Evolutionary conservation across 2,329 filamentous ascomycete genomes (phyloP).

Genomic region (Hymenotorrendiella dingleyae): DNA sequence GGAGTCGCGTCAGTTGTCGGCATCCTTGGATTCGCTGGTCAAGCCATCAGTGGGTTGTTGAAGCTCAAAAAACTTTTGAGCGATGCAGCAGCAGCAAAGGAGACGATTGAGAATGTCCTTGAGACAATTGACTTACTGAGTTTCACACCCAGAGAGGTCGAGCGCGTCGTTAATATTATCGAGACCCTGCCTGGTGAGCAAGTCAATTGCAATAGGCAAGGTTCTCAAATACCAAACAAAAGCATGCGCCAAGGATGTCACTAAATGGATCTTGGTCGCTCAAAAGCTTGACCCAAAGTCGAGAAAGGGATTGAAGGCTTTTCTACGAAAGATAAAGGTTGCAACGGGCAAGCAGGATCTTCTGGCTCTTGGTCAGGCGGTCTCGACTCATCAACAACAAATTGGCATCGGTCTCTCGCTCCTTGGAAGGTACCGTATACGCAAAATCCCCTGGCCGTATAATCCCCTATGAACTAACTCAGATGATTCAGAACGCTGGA

Average conservation of each 20-base stretch:
- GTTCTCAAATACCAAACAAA: neutral
- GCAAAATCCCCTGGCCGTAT: too few relatives aligned
- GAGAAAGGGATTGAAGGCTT: neutral
- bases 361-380: neutral
- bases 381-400: neutral
- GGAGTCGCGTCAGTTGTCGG: neutral
- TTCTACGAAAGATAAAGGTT: neutral
- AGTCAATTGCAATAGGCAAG: neutral
- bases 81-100: neutral
- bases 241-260: neutral
- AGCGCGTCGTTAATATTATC: neutral
- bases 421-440: neutral
- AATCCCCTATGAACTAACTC: too few relatives aligned
- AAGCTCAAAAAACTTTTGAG: neutral
- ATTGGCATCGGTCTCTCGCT: neutral
- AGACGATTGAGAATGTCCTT: neutral
- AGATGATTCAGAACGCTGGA: neutral
- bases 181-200: neutral
- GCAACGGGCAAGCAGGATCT: neutral
- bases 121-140: neutral
- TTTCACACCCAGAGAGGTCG: neutral
- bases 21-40: neutral
- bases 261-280: neutral
- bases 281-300: neutral
- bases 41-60: neutral